A percentile compares a stretch with the other conserved stretches of the same genome.
Conservation (phyloP, 2,329 filamentous ascomycete species). For the Xylaria sp. region DNA sequence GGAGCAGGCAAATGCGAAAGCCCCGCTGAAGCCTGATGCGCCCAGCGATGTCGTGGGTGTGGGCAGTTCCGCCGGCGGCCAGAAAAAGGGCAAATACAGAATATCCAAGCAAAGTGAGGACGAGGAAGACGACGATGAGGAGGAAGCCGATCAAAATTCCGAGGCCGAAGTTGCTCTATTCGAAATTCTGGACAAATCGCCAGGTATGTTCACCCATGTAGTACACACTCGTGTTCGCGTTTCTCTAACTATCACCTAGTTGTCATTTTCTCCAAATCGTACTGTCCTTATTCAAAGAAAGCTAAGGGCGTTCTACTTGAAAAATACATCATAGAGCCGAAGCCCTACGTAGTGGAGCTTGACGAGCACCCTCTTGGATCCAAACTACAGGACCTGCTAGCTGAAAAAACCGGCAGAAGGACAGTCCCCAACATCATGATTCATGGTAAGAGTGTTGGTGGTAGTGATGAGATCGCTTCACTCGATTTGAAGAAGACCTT, state of each 20-base stretch:
- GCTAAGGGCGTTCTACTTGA: conserved; percentile 88
- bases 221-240: neutral
- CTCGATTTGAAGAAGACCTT: conserved; percentile 76
- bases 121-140: conserved; percentile 52
- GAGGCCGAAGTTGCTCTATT: conserved; percentile 79
- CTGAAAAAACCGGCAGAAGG: conserved; percentile 77
- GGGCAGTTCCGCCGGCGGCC: conserved; percentile 66
- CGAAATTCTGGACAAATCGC: conserved; percentile 82
- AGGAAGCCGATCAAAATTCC: conserved; percentile 68
- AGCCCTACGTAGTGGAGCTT: conserved; percentile 89
- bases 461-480: conserved; percentile 84
- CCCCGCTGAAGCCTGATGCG: conserved; percentile 67
- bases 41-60: conserved; percentile 69
- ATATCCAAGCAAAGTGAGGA: conserved; percentile 56
- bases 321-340: conserved; percentile 83
- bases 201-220: conserved; percentile 66
- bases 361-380: conserved; percentile 81
- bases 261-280: conserved; percentile 95
- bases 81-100: conserved; percentile 61
- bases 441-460: conserved; percentile 88
- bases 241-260: conserved; percentile 62
- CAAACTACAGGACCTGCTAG: conserved; percentile 77
- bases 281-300: conserved; percentile 85
- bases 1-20: conserved; percentile 74
- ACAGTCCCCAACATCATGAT: conserved; percentile 95